phyloP scores from a whole-genome alignment of 2,329 filamentous ascomycete species.

The Monilinia fructigena region DNA sequence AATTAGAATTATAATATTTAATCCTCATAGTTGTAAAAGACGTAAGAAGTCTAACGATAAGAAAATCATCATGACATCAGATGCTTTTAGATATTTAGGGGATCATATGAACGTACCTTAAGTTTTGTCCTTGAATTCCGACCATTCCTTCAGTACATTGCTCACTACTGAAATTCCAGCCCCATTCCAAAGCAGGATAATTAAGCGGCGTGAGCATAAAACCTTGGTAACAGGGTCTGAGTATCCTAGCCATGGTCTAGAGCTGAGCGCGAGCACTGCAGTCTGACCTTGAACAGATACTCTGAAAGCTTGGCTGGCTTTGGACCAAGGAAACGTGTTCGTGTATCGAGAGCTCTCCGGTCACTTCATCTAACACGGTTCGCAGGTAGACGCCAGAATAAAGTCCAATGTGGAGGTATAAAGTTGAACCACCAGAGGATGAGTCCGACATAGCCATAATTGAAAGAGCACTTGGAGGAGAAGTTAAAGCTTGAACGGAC shows the following conservation, averaged over 20 bases:
- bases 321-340: slow-evolving; percentile 90
- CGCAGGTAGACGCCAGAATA: slow-evolving; percentile 94
- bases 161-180: slow-evolving; percentile 95
- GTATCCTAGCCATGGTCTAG: slow-evolving; percentile 94
- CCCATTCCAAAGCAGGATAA: slow-evolving; percentile 86
- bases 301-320: slow-evolving; percentile 83
- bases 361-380: slow-evolving; percentile 91
- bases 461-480: slow-evolving; percentile 80
- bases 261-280: slow-evolving; percentile 85
- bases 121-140: slow-evolving; percentile 82
- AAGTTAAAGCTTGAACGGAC: slow-evolving; percentile 89
- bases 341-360: slow-evolving; percentile 90
- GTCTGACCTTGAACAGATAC: slow-evolving; percentile 84
- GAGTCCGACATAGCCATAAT: slow-evolving; percentile 97
- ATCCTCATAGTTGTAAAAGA: slow-evolving; percentile 43
- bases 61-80: slow-evolving; percentile 45
- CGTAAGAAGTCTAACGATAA: slow-evolving; percentile 44
- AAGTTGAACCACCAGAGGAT: slow-evolving; percentile 78
- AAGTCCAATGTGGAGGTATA: slow-evolving; percentile 94
- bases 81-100: slow-evolving; percentile 14
- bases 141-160: slow-evolving; percentile 93
- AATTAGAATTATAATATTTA: slow-evolving; percentile 77
- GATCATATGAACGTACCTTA: slow-evolving; percentile 61
- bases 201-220: slow-evolving; percentile 92
- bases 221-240: slow-evolving; percentile 78